A percentile compares a stretch with the other conserved stretches of the same genome.
Conservation (phyloP, 768 basidiomycete species). For the Lactifluus pinguis region DNA sequence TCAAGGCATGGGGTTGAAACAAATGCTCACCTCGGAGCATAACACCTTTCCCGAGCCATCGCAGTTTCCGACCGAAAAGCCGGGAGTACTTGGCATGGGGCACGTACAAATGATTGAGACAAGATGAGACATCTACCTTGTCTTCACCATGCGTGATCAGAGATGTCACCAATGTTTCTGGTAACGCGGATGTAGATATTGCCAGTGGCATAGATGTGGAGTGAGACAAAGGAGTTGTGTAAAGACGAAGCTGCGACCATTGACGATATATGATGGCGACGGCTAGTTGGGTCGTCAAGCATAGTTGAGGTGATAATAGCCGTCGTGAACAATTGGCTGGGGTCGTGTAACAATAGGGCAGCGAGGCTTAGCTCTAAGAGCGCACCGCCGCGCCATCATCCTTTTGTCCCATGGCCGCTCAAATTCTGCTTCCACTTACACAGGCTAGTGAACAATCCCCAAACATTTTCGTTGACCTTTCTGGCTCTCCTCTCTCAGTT, state of each 20-base stretch:
- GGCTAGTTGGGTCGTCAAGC: background rate
- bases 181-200: conserved; percentile 1
- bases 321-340: too few relatives aligned
- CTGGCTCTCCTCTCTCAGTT: conserved; percentile 37
- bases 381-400: background rate
- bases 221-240: background rate
- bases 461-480: conserved; percentile 31
- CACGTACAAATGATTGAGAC: conserved; percentile 5
- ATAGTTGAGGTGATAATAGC: too few relatives aligned
- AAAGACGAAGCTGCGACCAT: background rate
- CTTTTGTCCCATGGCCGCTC: background rate
- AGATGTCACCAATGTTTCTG: background rate
- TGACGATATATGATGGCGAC: conserved; percentile 5
- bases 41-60: conserved; percentile 11
- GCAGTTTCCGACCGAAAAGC: background rate
- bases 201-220: background rate
- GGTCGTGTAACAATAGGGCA: too few relatives aligned
- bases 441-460: conserved; percentile 10
- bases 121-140: background rate
- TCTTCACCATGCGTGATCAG: background rate
- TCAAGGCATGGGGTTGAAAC: background rate
- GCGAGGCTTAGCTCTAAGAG: too few relatives aligned
- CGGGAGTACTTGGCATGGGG: conserved; percentile 5
- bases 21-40: conserved; percentile 11
- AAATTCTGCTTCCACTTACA: background rate